Evolutionary conservation across 1,284 basidiomycete genomes (phyloP), one percentile per base, ranked within the genome.

Genomic region (Macrocystidia cucumis): DNA sequence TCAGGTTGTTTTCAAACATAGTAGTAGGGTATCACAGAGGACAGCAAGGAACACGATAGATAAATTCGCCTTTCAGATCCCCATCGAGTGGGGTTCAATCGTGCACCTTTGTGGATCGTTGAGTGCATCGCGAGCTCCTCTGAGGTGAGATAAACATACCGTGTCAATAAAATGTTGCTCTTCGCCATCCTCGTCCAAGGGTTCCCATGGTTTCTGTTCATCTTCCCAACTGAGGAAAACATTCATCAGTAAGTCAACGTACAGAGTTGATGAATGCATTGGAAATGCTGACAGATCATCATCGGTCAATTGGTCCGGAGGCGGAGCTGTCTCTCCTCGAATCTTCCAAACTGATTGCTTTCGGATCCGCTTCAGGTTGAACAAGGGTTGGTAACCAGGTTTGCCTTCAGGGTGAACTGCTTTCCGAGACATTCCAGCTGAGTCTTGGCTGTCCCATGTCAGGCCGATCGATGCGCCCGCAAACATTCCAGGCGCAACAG

Each of bases 351-450:
- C n/a, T n/a, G n/a, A n/a, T 29, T 34, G 34, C 32, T 34, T 37
- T n/a, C 38, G 38, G 7, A 45, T 22, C 12, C 33, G 34, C 31
- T 44, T 37, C 29, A 44, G 37, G 13, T 21, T 37, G 33, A 34
- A 41, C 21, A 45, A 33, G 4, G 45, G 45, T 5, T 44, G 45
- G 27, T 39, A 47, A 26, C 33, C 38, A 25, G 43, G 28, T 6
- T 34, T 27, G 2, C 36, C 43, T 12, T 8, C 12, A 25, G 23
- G 8, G 8, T 25, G 8, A 12, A 8, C 8, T 25, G 23, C 23
- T 8, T 25, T 12, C 8, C 23, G 23, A 12, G 12, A 25, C 23
- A 25, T 8, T 8, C 23, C 23, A 8, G 23, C 12, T 8, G 23
- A 8, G 23, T 8, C 8, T 25, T 8, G 12, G 23, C 8, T 25